Evolutionary conservation across 306 rosid genomes (phyloP).

Genomic region (Cicer chorassanicum): DNA sequence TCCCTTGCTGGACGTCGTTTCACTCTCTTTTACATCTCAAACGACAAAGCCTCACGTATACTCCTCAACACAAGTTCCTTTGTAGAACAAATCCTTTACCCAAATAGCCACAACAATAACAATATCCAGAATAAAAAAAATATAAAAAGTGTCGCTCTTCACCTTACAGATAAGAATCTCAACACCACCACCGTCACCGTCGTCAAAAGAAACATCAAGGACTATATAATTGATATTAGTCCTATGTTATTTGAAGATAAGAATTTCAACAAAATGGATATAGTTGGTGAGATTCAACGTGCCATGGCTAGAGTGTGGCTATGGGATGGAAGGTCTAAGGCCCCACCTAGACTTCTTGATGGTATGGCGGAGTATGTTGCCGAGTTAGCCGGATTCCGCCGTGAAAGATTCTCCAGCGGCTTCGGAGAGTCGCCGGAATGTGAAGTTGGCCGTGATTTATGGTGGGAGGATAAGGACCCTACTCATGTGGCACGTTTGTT

Average conservation of each 20-base stretch:
- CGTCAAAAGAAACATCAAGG: neutral
- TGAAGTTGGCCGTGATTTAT: constrained; percentile 41
- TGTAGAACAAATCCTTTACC: constrained; percentile 56
- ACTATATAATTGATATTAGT: constrained; percentile 53
- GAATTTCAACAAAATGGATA: constrained; percentile 34
- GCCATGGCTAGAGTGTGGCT: constrained; percentile 69
- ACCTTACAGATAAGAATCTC: constrained; percentile 46
- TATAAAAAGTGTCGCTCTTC: constrained; percentile 54
- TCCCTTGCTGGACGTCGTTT: constrained; percentile 55
- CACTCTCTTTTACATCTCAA: constrained; percentile 61
- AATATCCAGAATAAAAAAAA: constrained; percentile 42
- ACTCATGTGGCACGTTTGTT: constrained; percentile 49
- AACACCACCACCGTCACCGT: neutral
- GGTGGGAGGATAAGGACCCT: constrained; percentile 66
- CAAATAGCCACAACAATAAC: neutral
- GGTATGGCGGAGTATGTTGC: constrained; percentile 65
- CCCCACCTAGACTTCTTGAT: constrained; percentile 56
- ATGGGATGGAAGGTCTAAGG: constrained; percentile 54
- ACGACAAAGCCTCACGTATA: constrained; percentile 64
- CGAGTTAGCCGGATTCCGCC: constrained; percentile 49
- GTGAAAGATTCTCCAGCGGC: neutral
- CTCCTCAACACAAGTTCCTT: constrained; percentile 60
- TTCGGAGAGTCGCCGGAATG: constrained; percentile 27
- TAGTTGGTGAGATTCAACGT: constrained; percentile 51
- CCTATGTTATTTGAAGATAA: constrained; percentile 49